Conservation (phyloP, 2,329 filamentous ascomycete species). For the Fusarium acutatum region DNA sequence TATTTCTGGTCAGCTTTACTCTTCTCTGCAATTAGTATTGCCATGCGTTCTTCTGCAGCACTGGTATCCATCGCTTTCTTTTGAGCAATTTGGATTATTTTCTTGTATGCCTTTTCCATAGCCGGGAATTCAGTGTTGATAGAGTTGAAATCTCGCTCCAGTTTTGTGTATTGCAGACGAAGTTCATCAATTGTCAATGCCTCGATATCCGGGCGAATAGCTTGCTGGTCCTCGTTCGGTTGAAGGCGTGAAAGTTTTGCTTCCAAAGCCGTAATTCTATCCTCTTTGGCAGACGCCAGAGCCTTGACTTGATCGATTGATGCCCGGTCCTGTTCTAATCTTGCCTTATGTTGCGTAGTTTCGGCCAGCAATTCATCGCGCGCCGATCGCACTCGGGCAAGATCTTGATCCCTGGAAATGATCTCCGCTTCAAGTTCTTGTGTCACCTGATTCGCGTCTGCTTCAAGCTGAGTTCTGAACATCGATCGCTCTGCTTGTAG, state of each 20-base stretch:
- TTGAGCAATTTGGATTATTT: slow-evolving; percentile 82
- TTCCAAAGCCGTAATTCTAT: slow-evolving; percentile 83
- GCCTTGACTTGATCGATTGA: slow-evolving; percentile 81
- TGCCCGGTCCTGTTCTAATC: slow-evolving; percentile 77
- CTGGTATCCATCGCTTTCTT: slow-evolving; percentile 86
- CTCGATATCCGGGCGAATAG: slow-evolving; percentile 56
- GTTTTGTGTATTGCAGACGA: slow-evolving; percentile 73
- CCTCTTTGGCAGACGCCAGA: slow-evolving; percentile 79
- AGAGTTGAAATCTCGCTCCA: slow-evolving; percentile 82
- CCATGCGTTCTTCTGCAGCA: slow-evolving; percentile 79
- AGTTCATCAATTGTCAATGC: slow-evolving; percentile 77
- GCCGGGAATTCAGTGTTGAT: slow-evolving; percentile 89
- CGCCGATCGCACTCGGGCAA: slow-evolving; percentile 83
- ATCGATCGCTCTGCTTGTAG: slow-evolving; percentile 84
- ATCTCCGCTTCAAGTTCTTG: slow-evolving; percentile 85
- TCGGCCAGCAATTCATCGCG: slow-evolving; percentile 89
- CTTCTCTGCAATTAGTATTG: slow-evolving; percentile 83
- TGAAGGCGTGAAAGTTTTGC: slow-evolving; percentile 79
- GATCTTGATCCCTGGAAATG: slow-evolving; percentile 80
- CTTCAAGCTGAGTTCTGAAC: slow-evolving; percentile 82
- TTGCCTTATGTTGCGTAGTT: slow-evolving; percentile 78
- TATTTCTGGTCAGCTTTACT: slow-evolving; percentile 98
- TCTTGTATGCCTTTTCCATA: slow-evolving; percentile 91
- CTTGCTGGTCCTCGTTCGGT: slow-evolving; percentile 56
- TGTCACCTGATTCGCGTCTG: slow-evolving; percentile 76